These are phyloP conservation scores for Calocera viscosa DNA, from an alignment of 768 basidiomycete species.

Conservation along the genomic window DNA sequence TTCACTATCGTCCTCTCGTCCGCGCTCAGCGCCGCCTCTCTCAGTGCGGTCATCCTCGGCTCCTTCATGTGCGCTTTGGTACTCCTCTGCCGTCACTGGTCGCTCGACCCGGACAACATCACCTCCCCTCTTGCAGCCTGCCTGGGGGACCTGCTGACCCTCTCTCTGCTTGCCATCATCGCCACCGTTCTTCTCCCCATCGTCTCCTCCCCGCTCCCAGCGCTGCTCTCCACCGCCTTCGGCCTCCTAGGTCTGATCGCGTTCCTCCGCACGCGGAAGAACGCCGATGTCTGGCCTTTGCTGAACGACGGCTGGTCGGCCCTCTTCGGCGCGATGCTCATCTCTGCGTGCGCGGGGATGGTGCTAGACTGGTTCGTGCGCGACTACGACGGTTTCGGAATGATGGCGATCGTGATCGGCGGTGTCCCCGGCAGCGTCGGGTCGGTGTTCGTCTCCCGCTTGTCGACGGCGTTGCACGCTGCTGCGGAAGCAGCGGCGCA, in stretches of 20 bases:
- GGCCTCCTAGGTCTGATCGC: slow-evolving; percentile 39
- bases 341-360: slow-evolving; percentile 78
- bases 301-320: slow-evolving; percentile 82
- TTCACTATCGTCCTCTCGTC: slow-evolving; percentile 65
- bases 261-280: slow-evolving; percentile 46
- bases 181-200: slow-evolving; percentile 57
- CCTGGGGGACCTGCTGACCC: slow-evolving; percentile 83
- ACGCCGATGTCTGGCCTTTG: slow-evolving; percentile 56
- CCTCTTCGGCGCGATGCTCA: slow-evolving; percentile 77
- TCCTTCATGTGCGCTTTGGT: slow-evolving; percentile 86
- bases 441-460: slow-evolving; percentile 77
- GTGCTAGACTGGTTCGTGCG: slow-evolving; percentile 84
- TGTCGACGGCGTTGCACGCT: slow-evolving; percentile 78
- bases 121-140: slow-evolving; percentile 87
- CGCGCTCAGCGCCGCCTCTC: slow-evolving; percentile 66
- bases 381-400: slow-evolving; percentile 73
- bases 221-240: slow-evolving; percentile 30
- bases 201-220: slow-evolving; percentile 53
- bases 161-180: slow-evolving; percentile 66
- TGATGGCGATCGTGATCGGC: slow-evolving; percentile 78
- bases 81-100: slow-evolving; percentile 58
- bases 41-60: slow-evolving; percentile 68
- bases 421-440: slow-evolving; percentile 85
- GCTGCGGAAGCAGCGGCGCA: slow-evolving; percentile 27
- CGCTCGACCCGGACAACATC: slow-evolving; percentile 93